Percentiles rank a stretch among this genome's conserved stretches.
phyloP scores from a whole-genome alignment of 169 alveolate genomes.

The Neospora caninum region DNA sequence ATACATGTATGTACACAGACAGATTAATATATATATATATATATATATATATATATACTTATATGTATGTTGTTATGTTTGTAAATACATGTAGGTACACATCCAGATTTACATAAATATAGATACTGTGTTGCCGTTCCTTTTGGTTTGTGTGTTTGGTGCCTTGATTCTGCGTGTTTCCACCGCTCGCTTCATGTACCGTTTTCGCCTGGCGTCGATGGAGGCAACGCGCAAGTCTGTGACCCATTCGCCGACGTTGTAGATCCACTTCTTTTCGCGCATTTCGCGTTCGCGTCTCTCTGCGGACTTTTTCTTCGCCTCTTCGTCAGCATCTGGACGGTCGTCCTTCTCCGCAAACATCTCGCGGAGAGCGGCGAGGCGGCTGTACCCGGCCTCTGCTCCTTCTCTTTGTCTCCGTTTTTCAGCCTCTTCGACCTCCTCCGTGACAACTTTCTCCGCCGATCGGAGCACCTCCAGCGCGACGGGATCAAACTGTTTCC shows the following conservation, averaged over 20 bases:
- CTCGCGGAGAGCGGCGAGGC: conserved; percentile 5
- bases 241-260: conserved; percentile 37
- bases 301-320: background rate
- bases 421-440: conserved; percentile 3
- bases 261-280: background rate
- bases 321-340: background rate
- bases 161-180: no score
- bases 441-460: background rate
- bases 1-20: background rate
- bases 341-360: background rate
- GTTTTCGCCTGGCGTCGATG: background rate
- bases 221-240: conserved; percentile 14
- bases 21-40: background rate
- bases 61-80: background rate
- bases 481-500: background rate
- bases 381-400: background rate
- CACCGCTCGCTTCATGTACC: background rate
- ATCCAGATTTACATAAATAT: background rate
- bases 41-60: background rate
- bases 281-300: background rate
- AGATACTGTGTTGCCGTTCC: background rate
- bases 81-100: background rate
- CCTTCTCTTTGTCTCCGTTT: background rate
- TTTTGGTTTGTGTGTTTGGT: background rate
- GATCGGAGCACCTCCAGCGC: background rate